Evolutionary conservation across 2,329 filamentous ascomycete genomes (phyloP), one percentile per base, ranked within the genome.

Genomic region (Cryphonectria carpinicola): DNA sequence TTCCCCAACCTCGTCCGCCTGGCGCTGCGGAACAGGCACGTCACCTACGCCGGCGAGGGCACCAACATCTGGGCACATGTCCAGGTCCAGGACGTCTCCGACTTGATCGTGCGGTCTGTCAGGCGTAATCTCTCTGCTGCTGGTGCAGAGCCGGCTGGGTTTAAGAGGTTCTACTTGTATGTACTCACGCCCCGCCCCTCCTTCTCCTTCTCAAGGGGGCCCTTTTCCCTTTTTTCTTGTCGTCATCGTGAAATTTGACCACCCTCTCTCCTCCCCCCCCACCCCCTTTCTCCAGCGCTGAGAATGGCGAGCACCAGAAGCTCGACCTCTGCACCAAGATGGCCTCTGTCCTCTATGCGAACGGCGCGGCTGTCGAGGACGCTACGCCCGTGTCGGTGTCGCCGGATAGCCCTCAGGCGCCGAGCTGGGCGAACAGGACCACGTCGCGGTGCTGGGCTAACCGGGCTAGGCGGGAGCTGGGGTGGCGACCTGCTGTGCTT

Each of bases 281-380:
- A 19, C 1, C 28, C 32, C 37, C 10, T 17, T 61, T 5, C 10
- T 25, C 32, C 14, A 66, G 63, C 28, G 63, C 41, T 19, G 68
- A 62, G 39, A 61, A 66, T 11, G 68, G 68, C 54, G 63, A 70
- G 62, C 68, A 70, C 63, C 56, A 69, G 22, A 60, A 70, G n/a
- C 43, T 60, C 37, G 17, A 28, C 17, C 54, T 54, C 54, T 60
- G 46, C 54, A 63, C 66, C 66, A 22, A 54, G 58, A 68, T 62
- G 63, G 64, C 52, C 41, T 52, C 63, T 35, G 62, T 43, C 19
- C 54, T 70, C 37, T 25, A 66, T 54, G 54, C n/a, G n/a, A 62
- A 52, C 43, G 43, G 68, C 14, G 41, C 46, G 22, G 43, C 56
- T 8, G 13, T 62, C n/a, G 35, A 64, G n/a, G 63, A 49, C 19